Conservation (phyloP, 1,139 yeast species). For the Starmera stellimalicola region DNA sequence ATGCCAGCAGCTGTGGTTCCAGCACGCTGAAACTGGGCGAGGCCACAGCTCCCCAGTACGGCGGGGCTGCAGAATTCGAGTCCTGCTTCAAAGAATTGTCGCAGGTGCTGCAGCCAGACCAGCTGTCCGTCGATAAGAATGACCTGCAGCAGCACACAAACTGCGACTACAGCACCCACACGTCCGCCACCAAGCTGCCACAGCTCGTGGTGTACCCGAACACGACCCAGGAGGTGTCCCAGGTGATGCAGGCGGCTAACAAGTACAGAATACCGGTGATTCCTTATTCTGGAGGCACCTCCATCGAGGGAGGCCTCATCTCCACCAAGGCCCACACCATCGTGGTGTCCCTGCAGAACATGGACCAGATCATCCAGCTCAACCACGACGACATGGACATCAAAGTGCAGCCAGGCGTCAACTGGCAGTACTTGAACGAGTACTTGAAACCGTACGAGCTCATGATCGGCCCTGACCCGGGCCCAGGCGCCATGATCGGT, state of each 20-base stretch:
- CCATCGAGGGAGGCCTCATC: conserved; percentile 74
- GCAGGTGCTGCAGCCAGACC: conserved; percentile 8
- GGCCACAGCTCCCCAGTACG: conserved; percentile 23
- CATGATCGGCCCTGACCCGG: conserved; percentile 70
- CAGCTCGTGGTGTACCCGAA: conserved; percentile 51
- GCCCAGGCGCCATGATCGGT: conserved; percentile 71
- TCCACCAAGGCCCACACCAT: conserved; percentile 44
- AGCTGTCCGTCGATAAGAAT: conserved; percentile 7
- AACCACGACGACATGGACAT: conserved; percentile 54
- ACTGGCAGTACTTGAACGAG: conserved; percentile 59
- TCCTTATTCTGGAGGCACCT: conserved; percentile 76
- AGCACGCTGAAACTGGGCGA: too few species aligned
- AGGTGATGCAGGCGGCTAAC: conserved; percentile 51
- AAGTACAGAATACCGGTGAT: conserved; percentile 59
- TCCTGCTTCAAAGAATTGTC: conserved; percentile 7
- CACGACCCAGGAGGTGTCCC: conserved; percentile 56
- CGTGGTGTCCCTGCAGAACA: conserved; percentile 41
- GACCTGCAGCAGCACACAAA: conserved; percentile 15
- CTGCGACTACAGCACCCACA: conserved; percentile 15
- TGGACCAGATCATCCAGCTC: conserved; percentile 44
- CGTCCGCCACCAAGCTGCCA: conserved; percentile 39
- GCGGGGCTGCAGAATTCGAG: conserved; percentile 9
- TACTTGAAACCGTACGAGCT: conserved; percentile 34
- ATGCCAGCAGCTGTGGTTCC: too few species aligned
- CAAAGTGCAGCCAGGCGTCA: conserved; percentile 64